phyloP scores from a whole-genome alignment of 352 stramenopile species.

The Phytophthora pistaciae region DNA sequence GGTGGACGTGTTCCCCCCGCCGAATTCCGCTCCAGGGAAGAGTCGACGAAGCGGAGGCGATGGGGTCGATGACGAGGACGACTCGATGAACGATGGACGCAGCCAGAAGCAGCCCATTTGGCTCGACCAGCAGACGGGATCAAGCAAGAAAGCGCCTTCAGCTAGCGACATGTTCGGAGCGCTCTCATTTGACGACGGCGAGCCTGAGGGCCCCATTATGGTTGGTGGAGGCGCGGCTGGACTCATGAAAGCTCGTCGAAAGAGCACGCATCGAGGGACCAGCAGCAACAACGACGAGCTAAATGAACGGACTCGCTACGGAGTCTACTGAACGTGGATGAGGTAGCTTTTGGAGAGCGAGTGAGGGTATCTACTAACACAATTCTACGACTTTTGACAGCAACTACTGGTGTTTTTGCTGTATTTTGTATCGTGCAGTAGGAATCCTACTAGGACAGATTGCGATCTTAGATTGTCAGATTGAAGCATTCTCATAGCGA shows the following conservation, averaged over 20 bases:
- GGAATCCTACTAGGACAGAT: no score
- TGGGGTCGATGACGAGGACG: constrained; percentile 20
- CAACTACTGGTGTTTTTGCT: background rate
- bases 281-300: constrained; percentile 55
- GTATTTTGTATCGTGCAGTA: no score
- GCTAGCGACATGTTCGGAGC: constrained; percentile 13
- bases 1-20: constrained; percentile 71
- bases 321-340: constrained; percentile 18
- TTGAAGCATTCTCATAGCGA: no score
- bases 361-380: background rate
- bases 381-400: constrained; percentile 16
- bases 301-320: constrained; percentile 22
- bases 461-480: no score
- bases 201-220: constrained; percentile 36
- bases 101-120: constrained; percentile 61
- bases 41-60: constrained; percentile 39
- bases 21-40: constrained; percentile 74
- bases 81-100: constrained; percentile 48
- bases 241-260: constrained; percentile 75
- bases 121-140: constrained; percentile 45
- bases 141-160: constrained; percentile 30
- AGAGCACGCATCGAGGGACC: constrained; percentile 54
- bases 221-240: constrained; percentile 66
- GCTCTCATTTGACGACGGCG: constrained; percentile 37
- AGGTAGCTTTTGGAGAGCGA: background rate